Evolutionary conservation across 2,329 filamentous ascomycete genomes (phyloP), one percentile per base, ranked within the genome.

Genomic region (Ophiosphaerella korrae): DNA sequence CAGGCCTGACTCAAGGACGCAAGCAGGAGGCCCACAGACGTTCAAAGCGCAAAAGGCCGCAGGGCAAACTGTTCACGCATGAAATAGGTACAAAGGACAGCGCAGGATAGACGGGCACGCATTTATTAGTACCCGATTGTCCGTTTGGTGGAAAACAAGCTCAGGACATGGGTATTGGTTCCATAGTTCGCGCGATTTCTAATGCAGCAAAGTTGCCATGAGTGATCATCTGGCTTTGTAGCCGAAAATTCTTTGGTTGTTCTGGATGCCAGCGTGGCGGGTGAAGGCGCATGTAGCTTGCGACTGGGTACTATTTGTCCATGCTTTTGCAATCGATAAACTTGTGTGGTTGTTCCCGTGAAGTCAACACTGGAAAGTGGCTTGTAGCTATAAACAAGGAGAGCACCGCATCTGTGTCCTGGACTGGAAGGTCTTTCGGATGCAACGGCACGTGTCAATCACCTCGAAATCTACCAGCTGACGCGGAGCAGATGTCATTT

Each of bases 161-260:
- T 57, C 39, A 55, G 48, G 29, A 35, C 31, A 29, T 37, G 48
- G 50, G 48, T 21, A 13, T 24, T 11, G 34, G 36, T 38, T 43
- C 31, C 37, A 40, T 29, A 42, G 52, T 61, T 51, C 43, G 37
- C 52, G 52, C 61, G 46, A 63, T 53, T 41, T 58, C 55, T 38
- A 48, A 62, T 59, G 24, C 34, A 54, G 60, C 29, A 52, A 57
- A 57, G 54, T 40, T 48, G 51, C 46, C 38, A 44, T 39, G 47
- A 52, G 50, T 48, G 62, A 62, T 61, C 50, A 52, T 53, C 55
- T 47, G 57, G 50, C 40, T 49, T 52, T 52, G 62, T 49, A 54
- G 51, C 63, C 66, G 66, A 67, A 49, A 48, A 59, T 66, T 67
- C 66, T 67, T 67, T 66, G 66, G 66, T 45, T 35, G 53, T 60